Evolutionary conservation across 78 protist species (phyloP).

Genomic region (Guillardia theta): DNA sequence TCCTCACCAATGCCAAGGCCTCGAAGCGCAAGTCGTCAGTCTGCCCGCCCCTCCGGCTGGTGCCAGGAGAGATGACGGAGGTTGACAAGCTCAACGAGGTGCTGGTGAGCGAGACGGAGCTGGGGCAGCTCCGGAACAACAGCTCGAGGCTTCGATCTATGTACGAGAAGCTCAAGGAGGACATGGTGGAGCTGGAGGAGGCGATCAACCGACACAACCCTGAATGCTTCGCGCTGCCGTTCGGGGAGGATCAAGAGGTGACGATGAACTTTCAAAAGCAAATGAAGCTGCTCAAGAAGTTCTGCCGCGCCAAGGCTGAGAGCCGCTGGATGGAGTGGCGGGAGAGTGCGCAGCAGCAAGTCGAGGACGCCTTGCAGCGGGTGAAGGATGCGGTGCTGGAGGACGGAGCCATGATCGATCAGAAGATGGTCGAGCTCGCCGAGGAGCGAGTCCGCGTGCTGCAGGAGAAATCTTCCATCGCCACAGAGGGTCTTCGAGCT

Average conservation of each 20-base stretch:
- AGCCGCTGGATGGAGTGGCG: conserved; percentile 22
- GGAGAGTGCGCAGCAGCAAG: neutral
- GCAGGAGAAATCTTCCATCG: too few relatives aligned
- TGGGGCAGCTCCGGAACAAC: neutral
- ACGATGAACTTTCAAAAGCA: neutral
- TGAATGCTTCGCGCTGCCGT: neutral
- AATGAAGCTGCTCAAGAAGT: conserved; percentile 21
- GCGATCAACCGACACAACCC: neutral
- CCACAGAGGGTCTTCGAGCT: too few relatives aligned
- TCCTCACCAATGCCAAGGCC: neutral
- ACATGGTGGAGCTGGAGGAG: neutral
- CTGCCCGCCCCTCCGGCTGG: neutral
- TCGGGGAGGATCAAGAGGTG: neutral
- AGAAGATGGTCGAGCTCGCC: too few relatives aligned
- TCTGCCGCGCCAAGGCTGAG: neutral
- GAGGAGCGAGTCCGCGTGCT: too few relatives aligned
- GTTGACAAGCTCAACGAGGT: neutral
- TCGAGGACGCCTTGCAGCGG: neutral
- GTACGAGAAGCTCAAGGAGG: neutral
- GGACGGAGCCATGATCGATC: too few relatives aligned
- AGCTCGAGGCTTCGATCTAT: neutral
- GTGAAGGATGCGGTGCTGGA: neutral
- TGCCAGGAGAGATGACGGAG: neutral
- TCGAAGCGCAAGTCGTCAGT: neutral
- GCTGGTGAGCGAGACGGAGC: neutral